Evolutionary conservation across 2,329 filamentous ascomycete genomes (phyloP), one percentile per base, ranked within the genome.

Genomic region (Neonectria neomacrospora): DNA sequence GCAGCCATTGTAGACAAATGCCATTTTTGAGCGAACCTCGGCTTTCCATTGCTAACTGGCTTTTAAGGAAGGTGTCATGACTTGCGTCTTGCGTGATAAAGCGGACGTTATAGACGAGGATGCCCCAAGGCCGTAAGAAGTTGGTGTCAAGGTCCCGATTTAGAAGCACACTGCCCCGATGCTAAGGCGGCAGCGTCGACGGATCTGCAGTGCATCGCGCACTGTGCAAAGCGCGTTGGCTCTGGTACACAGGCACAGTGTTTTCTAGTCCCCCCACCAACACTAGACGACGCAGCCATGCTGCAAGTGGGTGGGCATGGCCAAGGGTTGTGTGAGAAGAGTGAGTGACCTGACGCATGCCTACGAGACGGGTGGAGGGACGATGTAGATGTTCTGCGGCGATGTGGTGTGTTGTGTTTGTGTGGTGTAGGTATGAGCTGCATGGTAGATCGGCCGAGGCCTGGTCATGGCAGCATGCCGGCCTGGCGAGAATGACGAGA

Each of bases 151-250:
- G 48, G 55, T 67, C 67, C 66, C 42, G 54, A 72, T 66, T 69
- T 72, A 72, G 69, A 72, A 72, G 42, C 61, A 59, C 54, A 69
- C 66, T 44, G 67, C 69, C 66, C 58, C 69, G 23, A 26, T n/a
- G 50, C 51, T 48, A 58, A 45, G 41, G 63, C 53, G 53, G 37
- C n/a, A 28, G 53, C 47, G 37, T 32, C 22, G 50, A 26, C 28
- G 50, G 22, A 23, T 26, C 44, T 34, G 51, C 23, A 23, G 18
- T 16, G 16, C 32, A 30, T 44, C 50, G 50, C 44, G 41, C 60
- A 63, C 60, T 63, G 60, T 54, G 11, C n/a, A 12, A 11, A 10
- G 5, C 34, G 28, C 14, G 20, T 30, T 32, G 45, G 11, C 5
- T 42, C 22, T 37, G 54, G 54, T 42, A 37, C 5, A 12, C 44